Evolutionary conservation across 1,139 yeast species (phyloP), one percentile per base, ranked within the genome.

Genomic region (Blastobotrys illinoisensis): DNA sequence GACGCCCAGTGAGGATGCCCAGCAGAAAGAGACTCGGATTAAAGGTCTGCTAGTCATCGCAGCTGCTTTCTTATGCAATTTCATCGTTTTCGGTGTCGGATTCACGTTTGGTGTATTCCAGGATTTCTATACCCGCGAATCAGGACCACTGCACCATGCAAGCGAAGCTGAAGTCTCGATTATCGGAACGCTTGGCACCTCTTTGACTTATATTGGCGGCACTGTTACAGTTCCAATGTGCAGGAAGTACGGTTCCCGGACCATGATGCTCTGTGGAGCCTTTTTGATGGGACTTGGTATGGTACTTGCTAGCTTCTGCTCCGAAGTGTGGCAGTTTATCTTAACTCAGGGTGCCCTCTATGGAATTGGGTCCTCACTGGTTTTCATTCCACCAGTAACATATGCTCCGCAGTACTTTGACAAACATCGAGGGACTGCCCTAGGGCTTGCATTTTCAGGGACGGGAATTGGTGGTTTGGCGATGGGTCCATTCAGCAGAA

Each of bases 381-480:
- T 70, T 1, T 76, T 75, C 57, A 58, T 73, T 23, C 76, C 78
- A 1, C 78, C 79, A 0, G 76, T 74, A 13, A 71, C 73, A 0
- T 71, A 73, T 59, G 74, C 75, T 1, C 79, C 79, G 1, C 71
- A 72, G 5, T 75, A 67, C 56, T 76, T 71, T 59, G 64, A 65
- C 36, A 62, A 66, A 45, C 71, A 71, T 54, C 61, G 79, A 54
- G 78, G 75, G 6, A 66, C 73, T 52, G 79, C 79, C 0, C 68
- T 74, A 72, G 79, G 79, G 1, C 53, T 74, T 14, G 61, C 75
- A 4, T 74, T 75, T 55, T 64, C 76, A 9, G 79, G 79, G 1
- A 70, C 78, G 0, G 79, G 79, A 4, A 61, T 75, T 48, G 79
- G 79, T 3, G 79, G 76, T 1, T 64, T 76, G 47, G 69, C 67